Conservation (phyloP, 2,329 filamentous ascomycete species). For the Colletotrichum higginsianum region DNA sequence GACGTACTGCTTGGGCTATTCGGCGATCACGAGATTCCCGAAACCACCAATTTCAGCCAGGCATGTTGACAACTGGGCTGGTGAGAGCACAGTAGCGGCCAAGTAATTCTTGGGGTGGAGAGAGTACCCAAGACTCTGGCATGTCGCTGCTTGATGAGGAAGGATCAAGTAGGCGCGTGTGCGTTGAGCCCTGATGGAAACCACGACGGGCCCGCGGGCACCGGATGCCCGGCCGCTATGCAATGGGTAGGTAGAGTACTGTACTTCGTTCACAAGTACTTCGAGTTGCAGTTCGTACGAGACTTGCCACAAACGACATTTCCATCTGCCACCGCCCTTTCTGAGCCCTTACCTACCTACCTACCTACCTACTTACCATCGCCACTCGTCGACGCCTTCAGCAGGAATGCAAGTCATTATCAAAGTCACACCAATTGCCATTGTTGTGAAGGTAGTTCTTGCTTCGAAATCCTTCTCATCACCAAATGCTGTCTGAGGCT, state of each 20-base stretch:
- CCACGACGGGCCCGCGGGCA: conserved; percentile 10
- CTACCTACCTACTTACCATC: not conserved
- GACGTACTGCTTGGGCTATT: conserved; percentile 24
- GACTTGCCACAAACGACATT: not conserved
- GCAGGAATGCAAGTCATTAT: conserved; percentile 8
- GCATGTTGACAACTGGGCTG: conserved; percentile 11
- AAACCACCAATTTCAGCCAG: conserved; percentile 7
- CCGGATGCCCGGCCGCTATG: conserved; percentile 10
- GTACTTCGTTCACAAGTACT: conserved; percentile 7
- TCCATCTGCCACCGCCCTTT: not conserved
- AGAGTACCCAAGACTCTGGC: conserved; percentile 7
- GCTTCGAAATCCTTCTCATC: too few relatives aligned
- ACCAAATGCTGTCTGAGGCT: too few relatives aligned
- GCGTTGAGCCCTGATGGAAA: not conserved
- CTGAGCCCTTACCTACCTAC: not conserved
- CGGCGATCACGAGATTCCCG: conserved; percentile 15
- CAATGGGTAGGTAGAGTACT: not conserved
- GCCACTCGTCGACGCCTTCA: not conserved
- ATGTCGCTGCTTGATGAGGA: conserved; percentile 34
- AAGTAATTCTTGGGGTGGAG: conserved; percentile 6
- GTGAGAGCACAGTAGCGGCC: not conserved
- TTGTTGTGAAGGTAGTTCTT: too few relatives aligned
- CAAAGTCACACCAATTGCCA: not conserved
- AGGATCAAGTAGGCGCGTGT: conserved; percentile 14
- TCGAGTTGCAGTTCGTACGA: not conserved